A percentile compares a stretch with the other conserved stretches of the same genome.
Evolutionary conservation across 2,329 filamentous ascomycete genomes (phyloP).

Genomic region (Onygena corvina): DNA sequence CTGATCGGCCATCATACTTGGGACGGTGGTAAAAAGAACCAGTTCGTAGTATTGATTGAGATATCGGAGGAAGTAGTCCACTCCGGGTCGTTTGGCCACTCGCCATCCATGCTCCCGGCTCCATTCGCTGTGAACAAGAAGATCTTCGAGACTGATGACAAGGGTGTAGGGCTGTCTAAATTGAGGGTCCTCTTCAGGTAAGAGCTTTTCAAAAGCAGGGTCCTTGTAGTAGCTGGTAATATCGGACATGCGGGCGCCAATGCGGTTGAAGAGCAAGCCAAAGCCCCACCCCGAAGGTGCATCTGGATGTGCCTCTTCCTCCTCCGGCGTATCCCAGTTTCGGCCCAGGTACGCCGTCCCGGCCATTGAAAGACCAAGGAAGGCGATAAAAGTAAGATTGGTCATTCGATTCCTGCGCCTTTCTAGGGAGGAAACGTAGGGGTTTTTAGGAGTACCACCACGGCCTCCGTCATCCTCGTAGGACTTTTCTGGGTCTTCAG

Average conservation of each 20-base stretch:
- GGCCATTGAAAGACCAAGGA: conserved; percentile 45
- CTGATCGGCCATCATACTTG: conserved; percentile 71
- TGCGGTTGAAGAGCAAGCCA: conserved; percentile 66
- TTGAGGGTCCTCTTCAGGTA: conserved; percentile 60
- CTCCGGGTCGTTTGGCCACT: conserved; percentile 82
- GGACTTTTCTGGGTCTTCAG: conserved; percentile 37
- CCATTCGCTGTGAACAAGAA: conserved; percentile 93
- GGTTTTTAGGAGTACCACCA: conserved; percentile 57
- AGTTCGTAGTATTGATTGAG: conserved; percentile 96
- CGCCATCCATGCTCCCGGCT: conserved; percentile 87
- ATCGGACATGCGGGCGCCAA: conserved; percentile 59
- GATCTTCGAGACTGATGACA: conserved; percentile 82
- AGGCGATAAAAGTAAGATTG: conserved; percentile 57
- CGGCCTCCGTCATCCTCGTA: conserved; percentile 42
- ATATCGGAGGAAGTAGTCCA: conserved; percentile 96
- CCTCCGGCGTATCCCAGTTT: conserved; percentile 68
- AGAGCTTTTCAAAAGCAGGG: conserved; percentile 82
- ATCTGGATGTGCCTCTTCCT: conserved; percentile 56
- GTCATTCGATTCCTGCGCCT: conserved; percentile 64
- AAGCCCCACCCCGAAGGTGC: conserved; percentile 69
- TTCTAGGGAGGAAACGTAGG: conserved; percentile 85
- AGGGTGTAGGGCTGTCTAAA: conserved; percentile 83
- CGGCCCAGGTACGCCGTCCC: conserved; percentile 67
- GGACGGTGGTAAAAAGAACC: conserved; percentile 85
- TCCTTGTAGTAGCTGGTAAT: conserved; percentile 89